Base-by-base conservation (phyloP, 2,329 filamentous ascomycete species). In the Colletotrichum chlorophyti region DNA sequence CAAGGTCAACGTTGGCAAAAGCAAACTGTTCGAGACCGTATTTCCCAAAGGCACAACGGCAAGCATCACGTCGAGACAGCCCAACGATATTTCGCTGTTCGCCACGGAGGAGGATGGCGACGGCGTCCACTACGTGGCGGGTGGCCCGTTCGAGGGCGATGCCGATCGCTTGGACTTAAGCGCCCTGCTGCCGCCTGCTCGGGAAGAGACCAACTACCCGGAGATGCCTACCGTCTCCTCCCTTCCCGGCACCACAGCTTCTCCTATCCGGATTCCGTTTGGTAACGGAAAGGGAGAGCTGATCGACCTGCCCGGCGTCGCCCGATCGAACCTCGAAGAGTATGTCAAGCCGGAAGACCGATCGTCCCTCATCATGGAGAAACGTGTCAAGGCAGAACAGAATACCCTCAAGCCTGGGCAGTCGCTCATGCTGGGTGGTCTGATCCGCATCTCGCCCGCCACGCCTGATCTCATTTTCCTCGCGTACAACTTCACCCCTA, bases 1-100 rank as follows among this genome's bases (percentile, higher is more conserved):
- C n/a, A 98, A 97, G 73, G 92, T 93, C 62, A 99, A 99, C 69
- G 96, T 98, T 3, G 96, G 95, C 21, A 99, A 99, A 75, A 98
- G 94, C 66, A 89, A 90, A 68, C 83, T 99, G 2, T 96, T 98
- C 60, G 88, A 95, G 65, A 84, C 87, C 5, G 86, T 97, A 7
- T 97, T 93, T 67, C 94, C 96, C 4, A 94, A 90, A 79, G 87
- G 86, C 23, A 63, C 59, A n/a, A 60, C 61, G 14, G 51, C 50
- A 6, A 43, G 12, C 27, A 42, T 60, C 5, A 31, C 61, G 14
- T 46, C 42, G 4, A 42, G 42, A 9, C 23, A 59, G 5, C 45
- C 47, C 6, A 31, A 55, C 21, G 55, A 64, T 14, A 49, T 64
- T 12, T 47, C 61, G 12, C 37, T 63, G 34, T 62, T 62, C 15